These are phyloP conservation scores for Marasmius tenuissimus DNA, from an alignment of 1,284 basidiomycete species.

Conservation along the genomic window DNA sequence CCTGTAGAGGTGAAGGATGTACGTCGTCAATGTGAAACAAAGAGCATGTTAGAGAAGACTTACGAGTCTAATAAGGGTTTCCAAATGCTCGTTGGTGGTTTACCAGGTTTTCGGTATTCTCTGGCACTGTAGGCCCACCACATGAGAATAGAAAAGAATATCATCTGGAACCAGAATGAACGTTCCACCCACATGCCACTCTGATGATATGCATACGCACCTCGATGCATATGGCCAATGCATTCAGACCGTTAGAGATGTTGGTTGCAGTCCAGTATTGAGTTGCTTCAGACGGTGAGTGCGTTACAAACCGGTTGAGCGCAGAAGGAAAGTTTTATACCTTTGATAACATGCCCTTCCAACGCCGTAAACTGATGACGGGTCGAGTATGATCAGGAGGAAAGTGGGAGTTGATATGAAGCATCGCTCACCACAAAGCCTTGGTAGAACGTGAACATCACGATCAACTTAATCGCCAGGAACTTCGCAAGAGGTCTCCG, in stretches of 20 bases:
- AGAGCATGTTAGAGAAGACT: slow-evolving; percentile 20
- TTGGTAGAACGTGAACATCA: slow-evolving; percentile 86
- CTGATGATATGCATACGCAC: slow-evolving; percentile 32
- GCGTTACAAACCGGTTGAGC: neutral
- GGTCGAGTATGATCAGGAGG: neutral
- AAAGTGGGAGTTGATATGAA: neutral
- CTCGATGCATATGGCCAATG: slow-evolving; percentile 82
- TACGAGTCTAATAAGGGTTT: slow-evolving; percentile 74
- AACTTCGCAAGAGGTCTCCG: slow-evolving; percentile 84
- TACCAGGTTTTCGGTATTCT: slow-evolving; percentile 54
- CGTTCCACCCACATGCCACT: neutral
- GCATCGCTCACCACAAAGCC: slow-evolving; percentile 58
- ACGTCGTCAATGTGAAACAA: neutral
- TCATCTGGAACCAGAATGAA: slow-evolving; percentile 55
- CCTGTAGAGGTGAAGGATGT: slow-evolving; percentile 31
- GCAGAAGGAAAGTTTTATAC: slow-evolving; percentile 31
- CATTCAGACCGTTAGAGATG: slow-evolving; percentile 80
- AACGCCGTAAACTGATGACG: slow-evolving; percentile 53
- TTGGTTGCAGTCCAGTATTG: slow-evolving; percentile 79
- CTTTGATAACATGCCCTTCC: slow-evolving; percentile 61
- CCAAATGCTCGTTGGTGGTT: slow-evolving; percentile 49
- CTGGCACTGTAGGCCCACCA: slow-evolving; percentile 76
- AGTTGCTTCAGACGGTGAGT: slow-evolving; percentile 44
- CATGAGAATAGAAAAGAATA: slow-evolving; percentile 77
- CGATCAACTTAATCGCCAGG: slow-evolving; percentile 79